phyloP scores from a whole-genome alignment of 2,329 filamentous ascomycete genomes.

The Arachnopeziza araneosa region DNA sequence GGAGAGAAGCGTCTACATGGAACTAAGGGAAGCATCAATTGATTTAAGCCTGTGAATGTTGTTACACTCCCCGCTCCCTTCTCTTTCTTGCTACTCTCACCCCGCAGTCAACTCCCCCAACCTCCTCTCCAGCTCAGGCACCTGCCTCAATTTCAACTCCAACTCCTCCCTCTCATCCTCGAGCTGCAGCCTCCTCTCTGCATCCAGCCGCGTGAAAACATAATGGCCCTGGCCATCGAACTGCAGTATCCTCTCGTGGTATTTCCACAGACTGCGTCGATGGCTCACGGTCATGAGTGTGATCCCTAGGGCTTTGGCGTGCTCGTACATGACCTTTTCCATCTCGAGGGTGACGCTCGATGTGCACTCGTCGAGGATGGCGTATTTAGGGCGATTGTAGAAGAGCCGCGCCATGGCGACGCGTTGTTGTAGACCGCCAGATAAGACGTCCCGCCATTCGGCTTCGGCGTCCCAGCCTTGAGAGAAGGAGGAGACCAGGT shows the following conservation, averaged over 20 bases:
- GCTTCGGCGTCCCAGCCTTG: constrained; percentile 88
- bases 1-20: no score
- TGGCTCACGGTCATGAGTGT: constrained; percentile 97
- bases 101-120: constrained; percentile 68
- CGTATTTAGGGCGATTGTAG: constrained; percentile 88
- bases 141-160: constrained; percentile 75
- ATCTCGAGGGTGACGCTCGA: constrained; percentile 91
- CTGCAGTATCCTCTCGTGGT: constrained; percentile 89
- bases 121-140: constrained; percentile 82
- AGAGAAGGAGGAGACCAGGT: constrained; percentile 70
- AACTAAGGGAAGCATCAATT: no score
- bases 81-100: neutral
- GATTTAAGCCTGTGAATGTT: no score
- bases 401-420: constrained; percentile 95
- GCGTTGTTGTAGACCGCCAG: constrained; percentile 87
- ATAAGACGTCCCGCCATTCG: constrained; percentile 93
- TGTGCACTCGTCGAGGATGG: constrained; percentile 96
- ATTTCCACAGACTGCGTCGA: constrained; percentile 88
- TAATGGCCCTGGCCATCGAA: constrained; percentile 93
- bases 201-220: constrained; percentile 85
- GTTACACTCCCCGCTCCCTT: neutral
- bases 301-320: constrained; percentile 83
- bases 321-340: constrained; percentile 95
- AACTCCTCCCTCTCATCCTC: constrained; percentile 97
- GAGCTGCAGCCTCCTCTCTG: constrained; percentile 73